Evolutionary conservation across 345 rosid species (phyloP), one percentile per base, ranked within the genome.

Genomic region (Draba incana): DNA sequence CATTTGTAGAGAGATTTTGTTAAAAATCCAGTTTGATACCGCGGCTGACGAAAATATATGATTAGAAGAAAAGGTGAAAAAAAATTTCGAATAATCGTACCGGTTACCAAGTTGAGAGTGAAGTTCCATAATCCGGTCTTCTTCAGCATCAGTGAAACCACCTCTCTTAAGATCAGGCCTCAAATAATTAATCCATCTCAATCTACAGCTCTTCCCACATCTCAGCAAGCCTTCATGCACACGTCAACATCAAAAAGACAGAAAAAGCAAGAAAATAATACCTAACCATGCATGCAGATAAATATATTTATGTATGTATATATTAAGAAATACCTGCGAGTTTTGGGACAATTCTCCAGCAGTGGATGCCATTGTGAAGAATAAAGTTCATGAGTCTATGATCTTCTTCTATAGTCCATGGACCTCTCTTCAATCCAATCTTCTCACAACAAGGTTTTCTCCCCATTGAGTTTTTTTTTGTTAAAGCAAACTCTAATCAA

Each of bases 351-450:
- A 71, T 75, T 69, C 99, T 66, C 99, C 99, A 94, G 79, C 99
- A 90, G 44, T 88, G 97, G 62, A 90, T 94, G 45, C 99, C 99
- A 66, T 90, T 90, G 72, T 71, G 80, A 68, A 94, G 89, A 69
- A 94, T 90, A 71, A 94, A 94, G 61, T 69, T 86, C 81, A 84
- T 78, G 61, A 94, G 99, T 81, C 86, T 88, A 57, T 85, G 96
- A 77, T 94, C 99, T 80, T 94, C 99, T 74, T 94, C 99, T 44
- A 87, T 77, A 1, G 97, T 88, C 99, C 99, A 94, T 44, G 99
- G 97, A 71, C 99, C 99, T 66, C 96, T 78, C 74, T 91, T 90
- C 70, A 94, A 61, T 57, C 99, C 99, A 56, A 87, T 81, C 75
- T 90, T 94, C 41, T 94, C 95, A 75, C 99, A 94, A 37, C 99